Percentiles rank a stretch among this genome's conserved stretches.
phyloP scores from a whole-genome alignment of 352 stramenopile species.

The Globisporangium canariense region DNA sequence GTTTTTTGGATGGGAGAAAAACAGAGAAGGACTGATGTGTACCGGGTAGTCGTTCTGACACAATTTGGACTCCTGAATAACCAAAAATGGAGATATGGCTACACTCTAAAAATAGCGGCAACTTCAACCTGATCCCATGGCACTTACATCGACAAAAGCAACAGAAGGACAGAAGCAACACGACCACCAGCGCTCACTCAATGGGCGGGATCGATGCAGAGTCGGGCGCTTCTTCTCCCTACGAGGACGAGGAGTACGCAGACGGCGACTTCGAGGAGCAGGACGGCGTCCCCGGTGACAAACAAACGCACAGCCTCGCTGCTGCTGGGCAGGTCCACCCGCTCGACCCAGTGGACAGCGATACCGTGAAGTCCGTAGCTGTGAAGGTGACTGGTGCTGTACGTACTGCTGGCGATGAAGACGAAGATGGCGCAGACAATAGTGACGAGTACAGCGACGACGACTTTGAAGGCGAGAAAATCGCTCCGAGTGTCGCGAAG shows the following conservation, averaged over 20 bases:
- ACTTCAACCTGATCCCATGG: conserved; percentile 7
- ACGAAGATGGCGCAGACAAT: background rate
- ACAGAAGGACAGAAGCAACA: background rate
- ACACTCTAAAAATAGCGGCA: background rate
- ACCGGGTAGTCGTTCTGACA: background rate
- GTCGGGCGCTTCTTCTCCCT: background rate
- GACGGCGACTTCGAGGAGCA: conserved; percentile 12
- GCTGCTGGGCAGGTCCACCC: conserved; percentile 4
- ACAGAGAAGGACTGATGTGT: too few relatives aligned
- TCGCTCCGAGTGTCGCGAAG: background rate
- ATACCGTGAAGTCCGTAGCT: background rate
- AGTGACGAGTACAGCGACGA: conserved; percentile 9
- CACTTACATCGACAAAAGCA: background rate
- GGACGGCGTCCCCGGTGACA: background rate
- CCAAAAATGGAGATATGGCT: background rate
- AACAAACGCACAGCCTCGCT: background rate
- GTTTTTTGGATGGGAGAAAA: background rate
- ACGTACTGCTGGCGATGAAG: background rate
- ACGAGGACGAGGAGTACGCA: conserved; percentile 4
- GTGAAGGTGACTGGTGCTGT: background rate
- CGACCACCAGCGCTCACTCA: background rate
- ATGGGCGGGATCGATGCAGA: background rate
- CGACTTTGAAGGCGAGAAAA: conserved; percentile 9
- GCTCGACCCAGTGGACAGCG: background rate
- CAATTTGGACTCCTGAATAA: background rate